phyloP scores from a whole-genome alignment of 768 basidiomycete species.

The Phanerochaete carnosa region DNA sequence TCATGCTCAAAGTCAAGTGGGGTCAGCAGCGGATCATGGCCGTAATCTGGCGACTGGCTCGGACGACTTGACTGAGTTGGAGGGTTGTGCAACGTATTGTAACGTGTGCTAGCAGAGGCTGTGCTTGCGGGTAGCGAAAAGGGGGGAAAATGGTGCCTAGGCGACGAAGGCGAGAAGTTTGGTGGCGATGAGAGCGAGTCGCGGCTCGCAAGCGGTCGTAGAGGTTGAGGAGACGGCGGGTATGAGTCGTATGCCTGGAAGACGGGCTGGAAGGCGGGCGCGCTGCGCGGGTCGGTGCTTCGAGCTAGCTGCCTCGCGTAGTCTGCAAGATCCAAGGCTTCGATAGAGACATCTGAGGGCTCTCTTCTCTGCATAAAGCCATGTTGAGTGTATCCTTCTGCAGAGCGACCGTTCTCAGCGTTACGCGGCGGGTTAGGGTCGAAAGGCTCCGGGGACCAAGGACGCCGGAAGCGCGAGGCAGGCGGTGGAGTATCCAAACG shows the following conservation, averaged over 20 bases:
- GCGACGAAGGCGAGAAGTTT: conserved; percentile 12
- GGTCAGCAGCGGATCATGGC: conserved; percentile 9
- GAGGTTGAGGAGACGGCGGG: conserved; percentile 27
- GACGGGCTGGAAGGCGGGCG: conserved; percentile 17
- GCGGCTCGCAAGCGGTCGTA: conserved; percentile 26
- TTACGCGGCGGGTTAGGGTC: conserved; percentile 35
- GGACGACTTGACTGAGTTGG: conserved; percentile 5
- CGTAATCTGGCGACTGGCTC: background rate
- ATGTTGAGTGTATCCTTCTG: conserved; percentile 15
- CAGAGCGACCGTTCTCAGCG: conserved; percentile 14
- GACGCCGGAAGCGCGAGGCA: conserved; percentile 52
- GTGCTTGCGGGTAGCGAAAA: conserved; percentile 47
- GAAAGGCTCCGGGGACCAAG: conserved; percentile 64
- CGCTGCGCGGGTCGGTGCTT: conserved; percentile 23
- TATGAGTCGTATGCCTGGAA: conserved; percentile 28
- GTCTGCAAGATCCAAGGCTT: conserved; percentile 72
- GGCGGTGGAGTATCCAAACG: conserved; percentile 50
- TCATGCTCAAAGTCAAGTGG: conserved; percentile 33
- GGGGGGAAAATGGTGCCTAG: conserved; percentile 31
- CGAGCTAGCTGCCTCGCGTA: conserved; percentile 51
- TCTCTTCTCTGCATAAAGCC: conserved; percentile 32
- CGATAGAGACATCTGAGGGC: conserved; percentile 61
- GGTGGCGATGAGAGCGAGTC: conserved; percentile 25
- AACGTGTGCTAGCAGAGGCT: conserved; percentile 6
- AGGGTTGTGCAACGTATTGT: conserved; percentile 18